Evolutionary conservation across 176 grass and related monocot species (phyloP).

Genomic region (Pontederia paniculata): DNA sequence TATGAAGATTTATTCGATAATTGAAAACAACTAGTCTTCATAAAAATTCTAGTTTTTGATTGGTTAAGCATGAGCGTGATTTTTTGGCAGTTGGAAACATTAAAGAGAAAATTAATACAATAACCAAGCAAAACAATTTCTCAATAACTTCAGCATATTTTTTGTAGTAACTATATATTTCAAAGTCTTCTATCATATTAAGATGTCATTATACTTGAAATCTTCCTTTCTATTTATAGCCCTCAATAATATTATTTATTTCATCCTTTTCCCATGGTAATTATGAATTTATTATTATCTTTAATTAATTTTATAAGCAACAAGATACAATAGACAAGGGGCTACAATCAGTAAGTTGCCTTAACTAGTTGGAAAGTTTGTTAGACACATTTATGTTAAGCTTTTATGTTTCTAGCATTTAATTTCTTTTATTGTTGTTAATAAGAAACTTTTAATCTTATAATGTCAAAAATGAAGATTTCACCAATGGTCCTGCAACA

Average conservation of each 20-base stretch:
- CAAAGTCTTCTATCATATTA: not conserved
- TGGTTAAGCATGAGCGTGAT: too few relatives aligned
- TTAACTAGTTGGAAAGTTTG: not conserved
- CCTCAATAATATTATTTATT: not conserved
- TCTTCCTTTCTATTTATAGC: not conserved
- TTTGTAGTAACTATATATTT: not conserved
- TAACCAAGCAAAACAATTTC: not conserved
- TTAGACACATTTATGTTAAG: not conserved
- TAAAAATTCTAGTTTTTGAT: too few relatives aligned
- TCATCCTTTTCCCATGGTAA: not conserved
- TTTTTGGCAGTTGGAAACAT: constrained; percentile 1
- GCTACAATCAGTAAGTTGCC: not conserved
- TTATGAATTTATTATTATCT: not conserved
- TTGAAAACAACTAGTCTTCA: too few relatives aligned
- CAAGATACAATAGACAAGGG: not conserved
- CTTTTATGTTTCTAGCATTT: not conserved
- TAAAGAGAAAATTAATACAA: not conserved
- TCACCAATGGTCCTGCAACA: too few relatives aligned
- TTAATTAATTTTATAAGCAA: not conserved
- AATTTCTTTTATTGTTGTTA: not conserved
- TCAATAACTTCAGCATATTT: not conserved
- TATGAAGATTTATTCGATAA: too few relatives aligned
- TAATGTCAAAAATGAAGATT: too few relatives aligned
- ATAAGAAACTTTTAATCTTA: not conserved
- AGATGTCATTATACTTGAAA: too few relatives aligned